A percentile compares a stretch with the other conserved stretches of the same genome.
These are phyloP conservation scores for Polyplosphaeria fusca DNA, from an alignment of 495 filamentous ascomycete species.

Conservation along the genomic window DNA sequence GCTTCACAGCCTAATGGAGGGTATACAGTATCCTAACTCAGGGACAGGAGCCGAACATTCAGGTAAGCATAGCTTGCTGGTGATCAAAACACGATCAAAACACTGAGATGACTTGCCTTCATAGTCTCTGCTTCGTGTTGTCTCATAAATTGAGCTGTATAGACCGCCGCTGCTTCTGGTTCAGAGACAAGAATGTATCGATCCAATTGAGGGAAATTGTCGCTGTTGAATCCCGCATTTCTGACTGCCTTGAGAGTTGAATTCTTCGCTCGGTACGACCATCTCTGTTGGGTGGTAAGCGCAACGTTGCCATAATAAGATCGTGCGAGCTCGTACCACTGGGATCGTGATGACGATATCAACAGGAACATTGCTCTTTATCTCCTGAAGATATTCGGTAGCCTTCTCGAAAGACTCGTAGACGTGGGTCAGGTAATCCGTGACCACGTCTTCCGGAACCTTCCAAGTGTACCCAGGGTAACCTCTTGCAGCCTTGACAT, in stretches of 20 bases:
- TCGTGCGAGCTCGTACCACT: neutral
- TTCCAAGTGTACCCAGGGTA: conserved; percentile 9
- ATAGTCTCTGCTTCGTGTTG: neutral
- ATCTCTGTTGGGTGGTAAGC: neutral
- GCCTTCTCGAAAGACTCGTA: neutral
- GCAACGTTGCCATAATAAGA: neutral
- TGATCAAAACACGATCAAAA: no score
- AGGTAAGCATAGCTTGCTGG: no score
- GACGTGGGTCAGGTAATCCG: conserved; percentile 17
- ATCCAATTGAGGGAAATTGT: neutral
- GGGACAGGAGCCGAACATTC: no score
- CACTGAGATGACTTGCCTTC: no score
- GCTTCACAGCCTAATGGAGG: no score
- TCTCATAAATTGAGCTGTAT: conserved; percentile 14
- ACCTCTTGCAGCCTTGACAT: neutral
- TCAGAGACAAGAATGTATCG: conserved; percentile 10
- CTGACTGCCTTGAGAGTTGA: conserved; percentile 14
- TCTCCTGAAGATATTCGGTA: neutral
- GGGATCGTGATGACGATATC: conserved; percentile 27
- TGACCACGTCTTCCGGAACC: conserved; percentile 12
- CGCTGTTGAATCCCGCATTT: conserved; percentile 16
- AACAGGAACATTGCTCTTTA: neutral
- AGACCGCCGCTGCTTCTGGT: conserved; percentile 24
- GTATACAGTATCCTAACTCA: no score
- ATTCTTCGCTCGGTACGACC: conserved; percentile 21